Evolutionary conservation across 1,284 basidiomycete species (phyloP).

Genomic region (Meira nashicola): DNA sequence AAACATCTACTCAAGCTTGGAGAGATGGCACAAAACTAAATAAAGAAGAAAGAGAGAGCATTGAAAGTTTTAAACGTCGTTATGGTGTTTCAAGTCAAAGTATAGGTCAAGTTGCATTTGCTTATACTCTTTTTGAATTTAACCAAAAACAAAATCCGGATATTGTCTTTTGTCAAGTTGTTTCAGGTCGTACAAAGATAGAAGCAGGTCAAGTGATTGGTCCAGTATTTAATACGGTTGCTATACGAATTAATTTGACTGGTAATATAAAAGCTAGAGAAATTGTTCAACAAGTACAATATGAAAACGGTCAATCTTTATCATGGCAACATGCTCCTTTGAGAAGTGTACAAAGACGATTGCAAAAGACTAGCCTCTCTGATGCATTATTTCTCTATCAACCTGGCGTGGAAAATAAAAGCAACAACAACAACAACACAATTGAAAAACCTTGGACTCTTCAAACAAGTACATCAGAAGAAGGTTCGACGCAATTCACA

Average conservation of each 20-base stretch:
- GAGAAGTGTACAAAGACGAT: too few relatives aligned
- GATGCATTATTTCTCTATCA: too few relatives aligned
- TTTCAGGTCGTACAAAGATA: constrained; percentile 15
- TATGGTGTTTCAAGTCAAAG: neutral
- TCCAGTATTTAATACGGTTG: constrained; percentile 45
- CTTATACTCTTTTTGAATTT: constrained; percentile 30
- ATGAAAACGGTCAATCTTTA: too few relatives aligned
- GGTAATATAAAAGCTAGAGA: neutral
- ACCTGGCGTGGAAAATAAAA: too few relatives aligned
- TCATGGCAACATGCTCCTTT: too few relatives aligned
- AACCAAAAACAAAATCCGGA: constrained; percentile 19
- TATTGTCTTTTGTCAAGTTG: constrained; percentile 46
- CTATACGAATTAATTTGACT: constrained; percentile 21
- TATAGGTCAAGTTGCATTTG: constrained; percentile 24
- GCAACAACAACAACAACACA: too few relatives aligned
- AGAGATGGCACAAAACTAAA: neutral
- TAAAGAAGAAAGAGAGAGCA: constrained; percentile 4
- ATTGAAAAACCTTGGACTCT: too few relatives aligned
- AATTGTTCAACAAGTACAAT: neutral
- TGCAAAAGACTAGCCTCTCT: too few relatives aligned
- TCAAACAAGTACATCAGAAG: too few relatives aligned
- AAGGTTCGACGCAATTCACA: too few relatives aligned
- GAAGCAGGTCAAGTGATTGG: constrained; percentile 37
- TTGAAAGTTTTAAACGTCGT: too few relatives aligned
- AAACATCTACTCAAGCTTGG: neutral